These are phyloP conservation scores for Scedosporium apiospermum DNA, from an alignment of 2,329 filamentous ascomycete genomes.

Conservation along the genomic window DNA sequence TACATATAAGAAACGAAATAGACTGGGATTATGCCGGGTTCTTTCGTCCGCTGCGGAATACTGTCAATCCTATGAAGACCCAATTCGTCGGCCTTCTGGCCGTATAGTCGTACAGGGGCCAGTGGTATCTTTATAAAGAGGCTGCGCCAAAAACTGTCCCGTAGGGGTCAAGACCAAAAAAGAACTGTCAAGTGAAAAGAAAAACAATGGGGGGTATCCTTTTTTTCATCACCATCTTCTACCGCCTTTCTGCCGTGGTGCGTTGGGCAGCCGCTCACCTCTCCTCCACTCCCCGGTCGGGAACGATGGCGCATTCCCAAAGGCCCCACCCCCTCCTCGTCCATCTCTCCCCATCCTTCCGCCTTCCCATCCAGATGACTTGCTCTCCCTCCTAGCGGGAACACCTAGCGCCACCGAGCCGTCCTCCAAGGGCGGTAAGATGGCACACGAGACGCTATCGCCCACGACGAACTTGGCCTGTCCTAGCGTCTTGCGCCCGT, in stretches of 20 bases:
- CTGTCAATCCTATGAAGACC: not conserved
- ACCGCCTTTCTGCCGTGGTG: constrained; percentile 11
- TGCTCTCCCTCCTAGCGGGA: constrained; percentile 34
- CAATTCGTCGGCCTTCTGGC: too few relatives aligned
- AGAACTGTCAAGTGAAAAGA: not conserved
- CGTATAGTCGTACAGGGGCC: not conserved
- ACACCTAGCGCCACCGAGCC: constrained; percentile 62
- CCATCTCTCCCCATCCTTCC: constrained; percentile 28
- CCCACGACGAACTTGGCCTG: constrained; percentile 80
- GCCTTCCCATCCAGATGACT: constrained; percentile 17
- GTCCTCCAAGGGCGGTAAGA: constrained; percentile 65
- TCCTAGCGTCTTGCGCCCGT: constrained; percentile 62
- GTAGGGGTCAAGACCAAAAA: not conserved
- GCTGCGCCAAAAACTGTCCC: not conserved
- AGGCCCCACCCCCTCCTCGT: constrained; percentile 25
- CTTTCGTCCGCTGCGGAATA: not conserved
- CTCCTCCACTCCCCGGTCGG: constrained; percentile 56
- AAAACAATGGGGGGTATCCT: not conserved
- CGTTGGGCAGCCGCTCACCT: constrained; percentile 52
- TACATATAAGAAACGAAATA: constrained; percentile 1
- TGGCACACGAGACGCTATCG: constrained; percentile 77
- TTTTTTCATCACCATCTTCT: not conserved
- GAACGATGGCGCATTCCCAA: constrained; percentile 11
- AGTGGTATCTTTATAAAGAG: not conserved
- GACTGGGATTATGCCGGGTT: not conserved